Evolutionary conservation across 2,329 filamentous ascomycete species (phyloP).

Genomic region (Botryotinia narcissicola): DNA sequence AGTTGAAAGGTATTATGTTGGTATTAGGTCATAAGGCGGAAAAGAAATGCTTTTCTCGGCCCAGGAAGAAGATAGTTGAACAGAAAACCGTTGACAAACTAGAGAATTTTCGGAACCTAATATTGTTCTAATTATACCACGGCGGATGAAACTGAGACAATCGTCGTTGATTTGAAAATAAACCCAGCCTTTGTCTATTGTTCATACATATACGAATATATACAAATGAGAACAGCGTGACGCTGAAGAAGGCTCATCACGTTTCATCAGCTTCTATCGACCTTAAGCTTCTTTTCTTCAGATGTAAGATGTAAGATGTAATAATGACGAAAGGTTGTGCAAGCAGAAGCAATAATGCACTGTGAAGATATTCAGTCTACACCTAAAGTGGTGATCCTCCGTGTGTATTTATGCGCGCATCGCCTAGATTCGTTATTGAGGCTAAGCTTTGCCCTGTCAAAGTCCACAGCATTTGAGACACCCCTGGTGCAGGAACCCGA

Average conservation of each 20-base stretch:
- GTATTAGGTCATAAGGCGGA: not conserved
- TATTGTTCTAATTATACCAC: not conserved
- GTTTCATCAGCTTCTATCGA: not conserved
- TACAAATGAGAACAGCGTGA: not conserved
- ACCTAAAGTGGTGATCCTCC: constrained; percentile 4
- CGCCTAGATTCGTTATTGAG: not conserved
- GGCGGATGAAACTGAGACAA: not conserved
- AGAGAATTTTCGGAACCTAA: not conserved
- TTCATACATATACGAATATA: not conserved
- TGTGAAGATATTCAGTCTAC: not conserved
- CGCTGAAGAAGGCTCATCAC: not conserved
- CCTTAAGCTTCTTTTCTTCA: constrained; percentile 5
- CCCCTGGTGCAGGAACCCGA: constrained; percentile 21
- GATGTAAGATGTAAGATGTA: not conserved
- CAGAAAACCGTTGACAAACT: not conserved
- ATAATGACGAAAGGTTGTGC: constrained; percentile 16
- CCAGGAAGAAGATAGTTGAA: not conserved
- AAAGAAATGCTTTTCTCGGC: not conserved
- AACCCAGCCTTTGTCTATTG: not conserved
- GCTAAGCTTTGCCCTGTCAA: constrained; percentile 17
- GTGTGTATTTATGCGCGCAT: not conserved
- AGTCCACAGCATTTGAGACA: constrained; percentile 20
- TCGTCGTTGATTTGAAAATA: not conserved
- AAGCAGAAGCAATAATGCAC: constrained; percentile 6
- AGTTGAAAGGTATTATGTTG: not conserved